Evolutionary conservation across 345 rosid genomes (phyloP), one percentile per base, ranked within the genome.

Genomic region (Cardiospermum halicacabum): DNA sequence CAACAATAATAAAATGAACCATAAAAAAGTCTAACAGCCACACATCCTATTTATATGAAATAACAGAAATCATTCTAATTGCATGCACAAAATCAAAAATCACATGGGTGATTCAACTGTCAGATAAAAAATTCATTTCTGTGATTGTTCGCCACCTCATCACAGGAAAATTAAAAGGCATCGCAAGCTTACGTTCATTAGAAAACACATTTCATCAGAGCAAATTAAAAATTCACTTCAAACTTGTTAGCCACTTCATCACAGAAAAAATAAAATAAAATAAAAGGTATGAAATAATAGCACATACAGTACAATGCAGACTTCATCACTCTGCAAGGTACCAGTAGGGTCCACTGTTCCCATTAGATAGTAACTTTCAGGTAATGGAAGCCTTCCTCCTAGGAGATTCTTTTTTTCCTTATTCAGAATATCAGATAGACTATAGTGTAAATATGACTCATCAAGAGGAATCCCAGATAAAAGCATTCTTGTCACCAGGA

Each of bases 301-400:
- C 56, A 65, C 98, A 3, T 82, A 92, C 98, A 86, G 74, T 56
- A 92, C 85, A 43, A 92, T 70, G 74, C 96, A 77, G 69, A 92
- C 93, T 92, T 92, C 89, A 78, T 80, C 75, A 12, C 72, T 63
- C 76, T 80, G 74, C 16, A 92, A 76, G 64, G 39, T 61, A 62
- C 84, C 85, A 0, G 96, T 84, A 53, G 98, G 98, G 73, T 92
- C 93, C 21, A 72, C 83, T 12, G 93, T 92, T 27, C 96, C 98
- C 96, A 92, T 87, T 12, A 92, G 71, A 78, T 92, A 84, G 67
- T 79, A 86, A 22, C 89, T 84, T 30, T 92, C 96, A 0, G 82
- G 34, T 8, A 89, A 60, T 8, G 80, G 91, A 63, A 92, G 81
- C 63, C 12, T 89, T 54, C 93, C 98, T 42, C 45, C 80, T 58